Conservation (phyloP, 257 asterid species). For the Sherardia arvensis region DNA sequence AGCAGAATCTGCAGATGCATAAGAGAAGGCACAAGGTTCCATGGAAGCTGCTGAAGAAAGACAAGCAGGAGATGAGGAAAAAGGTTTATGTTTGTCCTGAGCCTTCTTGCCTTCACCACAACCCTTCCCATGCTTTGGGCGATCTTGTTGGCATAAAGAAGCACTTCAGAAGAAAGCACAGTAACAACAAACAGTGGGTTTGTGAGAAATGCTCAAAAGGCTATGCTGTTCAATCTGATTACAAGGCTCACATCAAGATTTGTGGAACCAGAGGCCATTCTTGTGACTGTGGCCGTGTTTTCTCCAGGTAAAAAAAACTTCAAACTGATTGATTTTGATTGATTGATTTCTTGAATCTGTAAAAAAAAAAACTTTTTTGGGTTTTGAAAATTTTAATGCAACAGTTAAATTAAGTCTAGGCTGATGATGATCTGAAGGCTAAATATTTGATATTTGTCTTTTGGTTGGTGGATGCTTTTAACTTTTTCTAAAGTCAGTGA, state of each 20-base stretch:
- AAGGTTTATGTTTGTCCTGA: constrained; percentile 36
- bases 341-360: background rate
- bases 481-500: constrained; percentile 4
- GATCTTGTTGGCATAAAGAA: constrained; percentile 41
- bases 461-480: background rate
- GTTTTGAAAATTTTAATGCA: too few species aligned
- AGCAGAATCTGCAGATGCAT: constrained; percentile 41
- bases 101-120: constrained; percentile 34
- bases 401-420: background rate
- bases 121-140: constrained; percentile 32
- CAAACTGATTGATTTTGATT: too few species aligned
- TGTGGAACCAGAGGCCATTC: constrained; percentile 45
- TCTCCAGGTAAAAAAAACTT: constrained; percentile 34
- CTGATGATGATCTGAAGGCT: background rate
- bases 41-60: constrained; percentile 30
- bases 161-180: constrained; percentile 34
- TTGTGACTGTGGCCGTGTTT: constrained; percentile 41
- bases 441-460: background rate
- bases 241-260: constrained; percentile 37
- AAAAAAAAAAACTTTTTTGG: too few species aligned
- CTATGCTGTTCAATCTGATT: constrained; percentile 42
- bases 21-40: constrained; percentile 36
- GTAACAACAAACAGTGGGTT: constrained; percentile 33
- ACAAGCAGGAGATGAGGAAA: constrained; percentile 17
- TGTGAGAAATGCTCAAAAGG: constrained; percentile 34